Evolutionary conservation across 805 yeast species (phyloP), one percentile per base, ranked within the genome.

Genomic region (Cyberlindnera amylophila): DNA sequence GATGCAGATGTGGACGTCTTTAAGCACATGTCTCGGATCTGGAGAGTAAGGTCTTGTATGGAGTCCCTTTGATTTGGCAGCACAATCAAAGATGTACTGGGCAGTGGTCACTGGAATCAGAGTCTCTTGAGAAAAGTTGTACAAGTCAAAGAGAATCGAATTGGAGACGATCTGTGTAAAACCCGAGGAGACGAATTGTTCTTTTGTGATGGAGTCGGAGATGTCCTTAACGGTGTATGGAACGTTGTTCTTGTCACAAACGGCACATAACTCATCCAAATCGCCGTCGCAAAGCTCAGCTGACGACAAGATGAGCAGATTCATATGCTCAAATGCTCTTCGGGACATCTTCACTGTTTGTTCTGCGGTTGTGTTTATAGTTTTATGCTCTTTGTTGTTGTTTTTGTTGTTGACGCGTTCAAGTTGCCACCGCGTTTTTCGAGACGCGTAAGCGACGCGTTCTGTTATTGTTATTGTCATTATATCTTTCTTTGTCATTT

Each of bases 41-140:
- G 96, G 95, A 13, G 86, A 78, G 59, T 74, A 89, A 2, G 75
- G 71, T 42, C 81, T 70, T 77, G 21, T 71, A 67, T 12, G 72
- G 58, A 27, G 30, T 6, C 30, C 30, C 41, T 72, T 69, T 0
- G 65, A 63, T 21, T 58, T 58, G 8, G 54, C 54, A 0, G 71
- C 54, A 3, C 82, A 74, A 30, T 74, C 78, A 23, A 59, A 50
- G 2, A 85, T 66, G 88, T 93, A 87, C 5, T 66, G 58, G 0
- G 80, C 70, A 0, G 74, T 72, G 13, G 86, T 82, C 1, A 84
- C 72, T 0, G 93, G 88, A 12, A 83, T 69, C 78, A 84, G 71
- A 29, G 72, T 64, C 13, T 67, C 66, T 28, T 65, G 66, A 5
- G 83, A 73, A 26, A 65, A 62, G 1, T 31, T 14, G 32, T 54